Percentiles rank a stretch among this genome's conserved stretches.
Conservation (phyloP, 106 monocot genomes). For the Triglochin maritima region DNA sequence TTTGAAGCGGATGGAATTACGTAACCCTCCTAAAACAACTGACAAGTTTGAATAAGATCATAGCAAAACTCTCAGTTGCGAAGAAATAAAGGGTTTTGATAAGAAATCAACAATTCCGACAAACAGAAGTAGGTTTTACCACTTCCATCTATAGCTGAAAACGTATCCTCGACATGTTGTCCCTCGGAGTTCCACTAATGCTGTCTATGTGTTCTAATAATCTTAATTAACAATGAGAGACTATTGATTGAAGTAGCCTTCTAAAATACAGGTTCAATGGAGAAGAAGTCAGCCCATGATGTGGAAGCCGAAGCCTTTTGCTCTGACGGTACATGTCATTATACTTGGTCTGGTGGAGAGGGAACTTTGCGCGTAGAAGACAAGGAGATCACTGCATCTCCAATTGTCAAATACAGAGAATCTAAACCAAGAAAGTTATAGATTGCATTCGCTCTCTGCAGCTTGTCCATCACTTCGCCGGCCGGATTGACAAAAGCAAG, state of each 20-base stretch:
- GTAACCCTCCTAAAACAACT: too few relatives aligned
- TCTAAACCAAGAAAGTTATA: slow-evolving; percentile 29
- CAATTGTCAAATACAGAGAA: slow-evolving; percentile 43
- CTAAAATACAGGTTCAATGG: not conserved
- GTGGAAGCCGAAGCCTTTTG: not conserved
- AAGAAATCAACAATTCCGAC: too few relatives aligned
- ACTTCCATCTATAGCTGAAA: too few relatives aligned
- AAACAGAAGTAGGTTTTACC: too few relatives aligned
- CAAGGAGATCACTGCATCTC: slow-evolving; percentile 37
- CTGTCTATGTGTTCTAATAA: too few relatives aligned
- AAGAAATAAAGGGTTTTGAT: too few relatives aligned
- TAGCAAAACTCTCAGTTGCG: too few relatives aligned
- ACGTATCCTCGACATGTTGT: too few relatives aligned
- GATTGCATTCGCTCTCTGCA: slow-evolving; percentile 45
- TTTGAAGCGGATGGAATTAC: too few relatives aligned
- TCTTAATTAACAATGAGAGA: too few relatives aligned
- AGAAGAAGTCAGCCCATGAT: not conserved
- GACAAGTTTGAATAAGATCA: too few relatives aligned
- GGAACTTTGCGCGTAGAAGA: slow-evolving; percentile 25
- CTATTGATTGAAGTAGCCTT: not conserved
- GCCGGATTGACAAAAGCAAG: slow-evolving; percentile 45
- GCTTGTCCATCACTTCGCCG: slow-evolving; percentile 66
- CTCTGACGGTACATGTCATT: not conserved
- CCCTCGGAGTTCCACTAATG: too few relatives aligned
- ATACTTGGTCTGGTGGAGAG: not conserved